Conservation (phyloP, 139 green algal genomes). For the Limnomonas spitsbergensis region DNA sequence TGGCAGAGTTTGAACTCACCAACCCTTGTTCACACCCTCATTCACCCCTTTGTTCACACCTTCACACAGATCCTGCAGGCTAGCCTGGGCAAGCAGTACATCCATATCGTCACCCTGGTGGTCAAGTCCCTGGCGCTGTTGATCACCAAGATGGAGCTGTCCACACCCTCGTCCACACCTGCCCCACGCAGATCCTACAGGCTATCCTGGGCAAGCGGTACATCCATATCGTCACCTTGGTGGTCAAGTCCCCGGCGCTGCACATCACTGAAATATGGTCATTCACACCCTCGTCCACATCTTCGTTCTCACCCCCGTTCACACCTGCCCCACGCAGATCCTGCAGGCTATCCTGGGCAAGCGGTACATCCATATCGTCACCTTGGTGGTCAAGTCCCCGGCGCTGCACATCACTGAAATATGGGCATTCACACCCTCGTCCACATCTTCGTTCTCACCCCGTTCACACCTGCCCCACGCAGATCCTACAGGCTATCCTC, state of each 20-base stretch:
- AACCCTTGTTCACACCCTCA: too few relatives aligned
- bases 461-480: neutral
- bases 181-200: neutral
- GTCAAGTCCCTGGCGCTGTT: neutral
- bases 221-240: neutral
- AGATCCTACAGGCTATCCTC: constrained; percentile 8
- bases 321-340: too few relatives aligned
- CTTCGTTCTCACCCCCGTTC: neutral
- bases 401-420: neutral
- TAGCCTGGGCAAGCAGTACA: neutral
- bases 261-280: neutral
- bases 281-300: neutral
- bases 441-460: neutral
- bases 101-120: neutral
- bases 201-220: neutral
- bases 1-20: too few relatives aligned
- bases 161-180: too few relatives aligned
- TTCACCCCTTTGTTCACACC: too few relatives aligned
- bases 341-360: neutral
- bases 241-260: neutral
- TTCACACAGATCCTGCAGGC: constrained; percentile 14
- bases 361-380: neutral
- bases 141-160: neutral
- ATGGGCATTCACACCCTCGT: neutral
- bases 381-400: neutral